Conservation (phyloP, 352 stramenopile species). For the Phytophthora cactorum region DNA sequence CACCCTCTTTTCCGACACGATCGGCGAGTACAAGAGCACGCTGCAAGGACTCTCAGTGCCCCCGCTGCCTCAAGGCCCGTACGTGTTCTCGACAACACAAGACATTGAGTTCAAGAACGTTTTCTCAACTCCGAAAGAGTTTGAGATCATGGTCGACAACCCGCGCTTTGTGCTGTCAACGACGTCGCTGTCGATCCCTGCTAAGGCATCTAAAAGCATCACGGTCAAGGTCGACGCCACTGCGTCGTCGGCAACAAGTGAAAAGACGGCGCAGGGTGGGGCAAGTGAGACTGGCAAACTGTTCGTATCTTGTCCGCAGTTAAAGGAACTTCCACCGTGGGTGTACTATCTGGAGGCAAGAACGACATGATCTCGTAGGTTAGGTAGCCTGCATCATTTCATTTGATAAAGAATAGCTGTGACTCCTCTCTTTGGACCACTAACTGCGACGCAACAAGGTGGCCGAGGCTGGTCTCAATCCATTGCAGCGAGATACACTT, state of each 20-base stretch:
- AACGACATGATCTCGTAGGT: conserved; percentile 3
- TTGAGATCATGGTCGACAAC: conserved; percentile 84
- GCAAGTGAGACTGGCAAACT: conserved; percentile 68
- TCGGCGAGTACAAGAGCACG: conserved; percentile 87
- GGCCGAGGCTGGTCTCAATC: conserved; percentile 50
- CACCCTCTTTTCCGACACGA: conserved; percentile 56
- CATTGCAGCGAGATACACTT: conserved; percentile 57
- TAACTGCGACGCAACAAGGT: conserved; percentile 33
- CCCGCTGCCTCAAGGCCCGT: conserved; percentile 85
- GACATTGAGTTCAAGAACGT: conserved; percentile 93
- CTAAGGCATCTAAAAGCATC: conserved; percentile 71
- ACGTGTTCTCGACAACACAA: conserved; percentile 61
- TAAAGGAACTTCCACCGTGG: conserved; percentile 82
- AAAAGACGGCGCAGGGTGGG: conserved; percentile 17
- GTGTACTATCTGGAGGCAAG: conserved; percentile 84
- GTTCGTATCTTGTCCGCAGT: conserved; percentile 74
- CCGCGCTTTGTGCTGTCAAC: conserved; percentile 66
- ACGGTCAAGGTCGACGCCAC: conserved; percentile 61
- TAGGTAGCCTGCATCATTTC: not conserved
- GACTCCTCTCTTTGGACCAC: conserved; percentile 44
- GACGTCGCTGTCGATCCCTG: conserved; percentile 65
- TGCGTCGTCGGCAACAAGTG: conserved; percentile 8
- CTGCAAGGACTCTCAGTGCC: conserved; percentile 81
- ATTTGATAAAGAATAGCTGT: conserved; percentile 45
- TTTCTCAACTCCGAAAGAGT: conserved; percentile 78